These are phyloP conservation scores for Psilocybe sp. DNA, from an alignment of 768 basidiomycete species.

Conservation along the genomic window DNA sequence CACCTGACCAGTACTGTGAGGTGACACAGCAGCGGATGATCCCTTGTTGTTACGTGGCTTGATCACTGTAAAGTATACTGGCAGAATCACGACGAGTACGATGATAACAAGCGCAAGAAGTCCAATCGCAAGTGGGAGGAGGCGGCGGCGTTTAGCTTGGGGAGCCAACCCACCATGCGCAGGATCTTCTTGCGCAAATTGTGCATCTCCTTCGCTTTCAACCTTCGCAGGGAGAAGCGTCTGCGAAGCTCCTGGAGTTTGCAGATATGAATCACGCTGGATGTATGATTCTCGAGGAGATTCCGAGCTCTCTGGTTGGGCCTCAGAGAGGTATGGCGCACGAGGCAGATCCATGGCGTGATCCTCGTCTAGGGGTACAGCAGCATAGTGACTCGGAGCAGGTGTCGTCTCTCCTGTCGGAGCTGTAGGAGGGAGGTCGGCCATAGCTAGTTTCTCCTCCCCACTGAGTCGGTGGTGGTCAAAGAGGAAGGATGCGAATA, in stretches of 20 bases:
- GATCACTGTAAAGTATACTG: constrained; percentile 31
- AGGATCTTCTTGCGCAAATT: constrained; percentile 11
- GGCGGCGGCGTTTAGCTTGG: constrained; percentile 14
- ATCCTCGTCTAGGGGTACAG: constrained; percentile 16
- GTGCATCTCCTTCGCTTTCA: constrained; percentile 9
- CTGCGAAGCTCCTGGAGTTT: constrained; percentile 16
- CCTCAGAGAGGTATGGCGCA: constrained; percentile 13
- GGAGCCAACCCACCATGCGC: constrained; percentile 1
- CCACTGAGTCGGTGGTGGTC: background rate
- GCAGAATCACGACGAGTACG: constrained; percentile 28
- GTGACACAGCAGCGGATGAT: constrained; percentile 1
- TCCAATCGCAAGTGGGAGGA: constrained; percentile 12
- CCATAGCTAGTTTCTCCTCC: constrained; percentile 8
- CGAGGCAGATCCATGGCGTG: constrained; percentile 15
- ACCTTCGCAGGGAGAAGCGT: constrained; percentile 4
- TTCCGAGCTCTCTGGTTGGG: constrained; percentile 7
- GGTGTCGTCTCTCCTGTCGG: constrained; percentile 10
- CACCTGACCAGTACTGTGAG: background rate
- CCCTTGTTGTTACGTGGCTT: constrained; percentile 18
- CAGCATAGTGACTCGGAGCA: constrained; percentile 15
- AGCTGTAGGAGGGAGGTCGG: constrained; percentile 12
- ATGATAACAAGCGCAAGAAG: constrained; percentile 20
- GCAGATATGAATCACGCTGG: background rate
- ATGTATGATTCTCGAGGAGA: constrained; percentile 17
- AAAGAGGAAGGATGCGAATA: background rate